Evolutionary conservation across 2,329 filamentous ascomycete species (phyloP), one percentile per base, ranked within the genome.

Genomic region (Chaetomium globosum): DNA sequence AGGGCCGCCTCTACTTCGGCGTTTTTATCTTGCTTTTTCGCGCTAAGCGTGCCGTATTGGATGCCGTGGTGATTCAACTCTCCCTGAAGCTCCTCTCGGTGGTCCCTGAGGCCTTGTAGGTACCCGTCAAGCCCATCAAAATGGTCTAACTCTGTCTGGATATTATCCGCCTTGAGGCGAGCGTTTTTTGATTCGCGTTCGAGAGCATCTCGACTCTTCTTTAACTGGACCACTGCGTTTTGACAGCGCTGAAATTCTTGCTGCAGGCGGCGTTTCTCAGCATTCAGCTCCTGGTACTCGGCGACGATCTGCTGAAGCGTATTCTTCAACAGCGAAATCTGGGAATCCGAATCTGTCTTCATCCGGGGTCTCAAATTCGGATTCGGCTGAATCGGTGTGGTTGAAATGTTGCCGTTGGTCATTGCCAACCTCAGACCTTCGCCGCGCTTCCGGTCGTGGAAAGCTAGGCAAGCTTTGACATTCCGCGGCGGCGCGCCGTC

Each of bases 331-430:
- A 83, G 76, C 7, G 75, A 73, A 49, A 93, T 83, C 72, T 92
- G 89, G 21, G 84, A 85, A 64, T 86, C 89, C 30, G 86, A 81
- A 73, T 96, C 91, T 0, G 90, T 89, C 73, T 89, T 89, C 87
- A 97, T 96, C n/a, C 93, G 87, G 28, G 89, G 81, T 10, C 77
- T 78, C 48, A 84, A 81, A 0, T 73, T 76, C 69, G 80, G 86
- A 19, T 83, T 81, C 8, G 80, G 75, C 5, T 79, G 69, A 6
- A 82, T 66, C 65, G 83, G 75, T 9, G 72, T 61, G 8, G 75
- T 75, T 46, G 65, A 69, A 28, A 75, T 69, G n/a, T 75, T 76
- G 16, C 78, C 77, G 19, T 79, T 78, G 19, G 79, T 78, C 60
- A 75, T 78, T 12, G 79, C 79, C 13, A 91, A 82, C 72, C 86